These are phyloP conservation scores for Aspergillus indologenus DNA, from an alignment of 495 filamentous ascomycete genomes.

Conservation along the genomic window DNA sequence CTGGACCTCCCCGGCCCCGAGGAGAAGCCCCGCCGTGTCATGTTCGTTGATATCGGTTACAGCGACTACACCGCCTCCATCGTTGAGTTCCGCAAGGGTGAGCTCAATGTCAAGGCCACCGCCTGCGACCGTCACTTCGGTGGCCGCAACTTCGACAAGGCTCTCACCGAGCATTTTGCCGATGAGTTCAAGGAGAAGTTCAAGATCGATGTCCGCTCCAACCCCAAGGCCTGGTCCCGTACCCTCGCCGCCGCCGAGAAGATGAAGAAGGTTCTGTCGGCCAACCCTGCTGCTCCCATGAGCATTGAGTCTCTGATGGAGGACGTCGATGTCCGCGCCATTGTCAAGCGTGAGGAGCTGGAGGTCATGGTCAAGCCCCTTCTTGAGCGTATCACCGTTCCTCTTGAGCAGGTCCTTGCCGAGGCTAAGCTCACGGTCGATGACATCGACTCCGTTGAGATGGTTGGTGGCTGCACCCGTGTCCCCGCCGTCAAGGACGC, in stretches of 20 bases:
- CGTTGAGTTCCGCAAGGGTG: constrained; percentile 96
- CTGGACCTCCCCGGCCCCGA: constrained; percentile 82
- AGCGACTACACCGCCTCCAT: constrained; percentile 92
- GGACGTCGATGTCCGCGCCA: constrained; percentile 82
- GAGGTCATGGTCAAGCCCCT: constrained; percentile 87
- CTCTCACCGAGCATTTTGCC: constrained; percentile 89
- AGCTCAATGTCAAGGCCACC: constrained; percentile 90
- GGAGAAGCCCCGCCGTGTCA: constrained; percentile 89
- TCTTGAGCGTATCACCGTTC: constrained; percentile 66
- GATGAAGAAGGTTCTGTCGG: constrained; percentile 97
- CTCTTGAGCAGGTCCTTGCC: constrained; percentile 84
- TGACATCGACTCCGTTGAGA: constrained; percentile 91
- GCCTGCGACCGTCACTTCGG: constrained; percentile 95
- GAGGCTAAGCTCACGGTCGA: constrained; percentile 86
- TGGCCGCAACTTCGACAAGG: constrained; percentile 95
- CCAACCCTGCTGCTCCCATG: constrained; percentile 88
- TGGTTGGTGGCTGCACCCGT: constrained; percentile 94
- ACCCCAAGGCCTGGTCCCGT: constrained; percentile 84
- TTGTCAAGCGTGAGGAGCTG: constrained; percentile 92
- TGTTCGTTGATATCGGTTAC: constrained; percentile 94
- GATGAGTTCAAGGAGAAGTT: constrained; percentile 92
- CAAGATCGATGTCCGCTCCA: constrained; percentile 83
- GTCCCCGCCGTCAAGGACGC: constrained; percentile 89
- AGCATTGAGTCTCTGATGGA: constrained; percentile 99
- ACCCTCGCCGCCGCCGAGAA: constrained; percentile 89